Evolutionary conservation across 2,329 filamentous ascomycete genomes (phyloP).

Genomic region (Penicillium digitatum): DNA sequence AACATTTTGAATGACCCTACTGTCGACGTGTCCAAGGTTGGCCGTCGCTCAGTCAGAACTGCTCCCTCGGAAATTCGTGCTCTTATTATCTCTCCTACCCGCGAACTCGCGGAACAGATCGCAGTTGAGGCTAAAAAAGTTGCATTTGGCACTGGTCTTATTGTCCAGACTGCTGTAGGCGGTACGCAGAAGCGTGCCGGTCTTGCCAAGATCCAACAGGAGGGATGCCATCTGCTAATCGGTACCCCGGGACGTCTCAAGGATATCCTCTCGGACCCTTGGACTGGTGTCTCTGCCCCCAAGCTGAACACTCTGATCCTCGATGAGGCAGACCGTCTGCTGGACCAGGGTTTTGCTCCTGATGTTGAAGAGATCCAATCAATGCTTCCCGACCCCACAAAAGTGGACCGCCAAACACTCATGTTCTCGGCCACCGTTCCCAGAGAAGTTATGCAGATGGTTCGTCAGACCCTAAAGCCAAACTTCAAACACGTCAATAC

Average conservation of each 20-base stretch:
- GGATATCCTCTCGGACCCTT: constrained; percentile 69
- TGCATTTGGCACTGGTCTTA: constrained; percentile 60
- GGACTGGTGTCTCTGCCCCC: constrained; percentile 60
- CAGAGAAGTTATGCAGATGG: constrained; percentile 73
- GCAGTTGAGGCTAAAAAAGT: constrained; percentile 69
- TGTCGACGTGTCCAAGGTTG: constrained; percentile 43
- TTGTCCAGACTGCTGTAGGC: constrained; percentile 78
- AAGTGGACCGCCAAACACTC: constrained; percentile 77
- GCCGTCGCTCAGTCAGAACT: constrained; percentile 7
- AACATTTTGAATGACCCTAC: constrained; percentile 65
- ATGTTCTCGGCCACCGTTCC: constrained; percentile 95
- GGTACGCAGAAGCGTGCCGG: constrained; percentile 73
- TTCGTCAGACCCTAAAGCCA: constrained; percentile 71
- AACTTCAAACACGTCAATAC: constrained; percentile 88
- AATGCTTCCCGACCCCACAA: constrained; percentile 58
- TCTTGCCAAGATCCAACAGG: constrained; percentile 61
- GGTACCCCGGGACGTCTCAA: constrained; percentile 84
- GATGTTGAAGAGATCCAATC: constrained; percentile 61
- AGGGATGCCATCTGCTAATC: constrained; percentile 85
- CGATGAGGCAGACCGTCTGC: constrained; percentile 64
- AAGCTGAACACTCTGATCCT: constrained; percentile 58
- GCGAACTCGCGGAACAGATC: constrained; percentile 63
- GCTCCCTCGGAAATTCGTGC: constrained; percentile 52
- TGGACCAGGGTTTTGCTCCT: constrained; percentile 64
- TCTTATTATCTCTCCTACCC: constrained; percentile 60